Conservation (phyloP, 257 asterid species). For the Striga asiatica region DNA sequence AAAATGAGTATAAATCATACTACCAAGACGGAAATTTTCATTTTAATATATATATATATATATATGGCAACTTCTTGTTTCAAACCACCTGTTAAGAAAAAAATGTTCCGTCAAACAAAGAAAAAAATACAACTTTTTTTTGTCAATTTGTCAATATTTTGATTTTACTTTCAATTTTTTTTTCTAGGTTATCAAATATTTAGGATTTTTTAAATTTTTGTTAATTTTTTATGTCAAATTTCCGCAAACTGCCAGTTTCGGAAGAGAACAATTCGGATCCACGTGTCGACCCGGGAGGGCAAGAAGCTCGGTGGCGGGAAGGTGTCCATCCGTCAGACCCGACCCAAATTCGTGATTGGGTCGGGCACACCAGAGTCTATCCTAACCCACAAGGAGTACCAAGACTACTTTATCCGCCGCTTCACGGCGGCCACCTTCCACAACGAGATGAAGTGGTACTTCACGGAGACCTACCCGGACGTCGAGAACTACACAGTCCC, state of each 20-base stretch:
- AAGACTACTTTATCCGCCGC: constrained; percentile 36
- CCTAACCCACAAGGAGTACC: constrained; percentile 24
- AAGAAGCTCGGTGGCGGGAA: constrained; percentile 23
- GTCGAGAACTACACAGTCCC: constrained; percentile 34
- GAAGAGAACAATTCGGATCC: constrained; percentile 24
- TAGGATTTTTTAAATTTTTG: background rate
- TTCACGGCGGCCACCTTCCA: constrained; percentile 35
- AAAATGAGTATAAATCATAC: too few relatives aligned
- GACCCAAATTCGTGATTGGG: constrained; percentile 33
- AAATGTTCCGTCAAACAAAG: too few relatives aligned
- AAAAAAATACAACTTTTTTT: too few relatives aligned
- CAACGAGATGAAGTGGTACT: constrained; percentile 63
- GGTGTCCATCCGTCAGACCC: constrained; percentile 24
- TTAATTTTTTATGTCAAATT: too few relatives aligned
- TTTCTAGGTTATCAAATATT: background rate
- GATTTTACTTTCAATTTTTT: too few relatives aligned
- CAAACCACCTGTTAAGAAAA: too few relatives aligned
- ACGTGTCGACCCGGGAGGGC: constrained; percentile 23
- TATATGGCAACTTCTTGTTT: too few relatives aligned
- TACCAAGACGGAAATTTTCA: too few relatives aligned
- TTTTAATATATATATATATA: too few relatives aligned
- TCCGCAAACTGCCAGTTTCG: constrained; percentile 18
- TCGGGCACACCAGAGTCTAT: constrained; percentile 27
- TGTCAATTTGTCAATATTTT: too few relatives aligned
- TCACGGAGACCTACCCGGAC: constrained; percentile 18